Conservation (phyloP, 495 filamentous ascomycete genomes). For the Penicillium verhagenii region DNA sequence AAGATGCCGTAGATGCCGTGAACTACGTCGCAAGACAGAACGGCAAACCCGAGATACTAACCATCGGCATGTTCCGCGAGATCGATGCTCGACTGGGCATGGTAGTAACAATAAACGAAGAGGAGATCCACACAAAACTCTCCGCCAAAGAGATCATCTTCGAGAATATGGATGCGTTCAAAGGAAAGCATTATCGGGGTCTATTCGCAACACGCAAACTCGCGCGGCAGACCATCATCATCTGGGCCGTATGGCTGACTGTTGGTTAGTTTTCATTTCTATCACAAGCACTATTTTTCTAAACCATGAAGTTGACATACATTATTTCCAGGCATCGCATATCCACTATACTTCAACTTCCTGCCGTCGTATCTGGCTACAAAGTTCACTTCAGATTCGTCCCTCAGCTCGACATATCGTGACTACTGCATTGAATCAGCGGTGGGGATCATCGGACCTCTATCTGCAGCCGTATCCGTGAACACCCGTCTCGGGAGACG, state of each 20-base stretch:
- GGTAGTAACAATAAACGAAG: not conserved
- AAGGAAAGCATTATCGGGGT: slow-evolving; percentile 23
- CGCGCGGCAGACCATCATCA: slow-evolving; percentile 20
- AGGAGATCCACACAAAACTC: not conserved
- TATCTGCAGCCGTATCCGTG: slow-evolving; percentile 27
- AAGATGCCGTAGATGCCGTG: slow-evolving; percentile 30
- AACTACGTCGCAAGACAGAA: slow-evolving; percentile 33
- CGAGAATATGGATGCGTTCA: slow-evolving; percentile 32
- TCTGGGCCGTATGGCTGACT: slow-evolving; percentile 33
- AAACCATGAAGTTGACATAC: no score
- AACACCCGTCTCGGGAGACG: slow-evolving; percentile 31
- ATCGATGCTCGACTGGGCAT: slow-evolving; percentile 26
- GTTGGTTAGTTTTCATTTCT: slow-evolving; percentile 18
- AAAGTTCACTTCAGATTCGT: slow-evolving; percentile 26
- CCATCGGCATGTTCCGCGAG: slow-evolving; percentile 28
- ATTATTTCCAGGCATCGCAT: slow-evolving; percentile 26
- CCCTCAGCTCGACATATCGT: slow-evolving; percentile 27
- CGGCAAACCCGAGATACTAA: slow-evolving; percentile 27
- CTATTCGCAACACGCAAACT: slow-evolving; percentile 29
- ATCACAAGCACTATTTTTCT: no score
- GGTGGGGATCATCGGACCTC: slow-evolving; percentile 28
- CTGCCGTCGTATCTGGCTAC: slow-evolving; percentile 35
- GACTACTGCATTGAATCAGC: slow-evolving; percentile 37
- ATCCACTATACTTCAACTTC: slow-evolving; percentile 36
- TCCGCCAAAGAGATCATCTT: slow-evolving; percentile 25